Conservation (phyloP, 2,329 filamentous ascomycete genomes). For the Polytolypa hystricis region DNA sequence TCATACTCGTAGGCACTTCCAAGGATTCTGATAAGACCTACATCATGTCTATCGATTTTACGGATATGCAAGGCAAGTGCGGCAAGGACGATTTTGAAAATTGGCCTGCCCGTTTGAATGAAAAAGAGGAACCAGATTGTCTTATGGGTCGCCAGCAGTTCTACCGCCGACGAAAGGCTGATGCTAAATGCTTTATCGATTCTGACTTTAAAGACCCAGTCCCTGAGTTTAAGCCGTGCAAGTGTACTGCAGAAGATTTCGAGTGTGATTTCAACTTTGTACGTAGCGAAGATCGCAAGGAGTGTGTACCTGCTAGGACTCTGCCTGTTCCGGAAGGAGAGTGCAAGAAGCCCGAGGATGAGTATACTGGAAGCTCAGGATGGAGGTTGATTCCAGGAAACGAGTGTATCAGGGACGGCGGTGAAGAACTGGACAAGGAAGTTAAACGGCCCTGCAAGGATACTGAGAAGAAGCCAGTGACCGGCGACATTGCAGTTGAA, state of each 20-base stretch:
- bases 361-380: conserved; percentile 75
- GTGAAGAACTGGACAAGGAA: conserved; percentile 56
- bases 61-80: conserved; percentile 72
- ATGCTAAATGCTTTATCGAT: conserved; percentile 80
- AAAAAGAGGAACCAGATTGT: conserved; percentile 71
- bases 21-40: conserved; percentile 44
- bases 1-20: conserved; percentile 59
- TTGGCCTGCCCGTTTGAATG: conserved; percentile 75
- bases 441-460: conserved; percentile 69
- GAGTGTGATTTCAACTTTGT: conserved; percentile 94
- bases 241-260: conserved; percentile 75
- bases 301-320: conserved; percentile 55
- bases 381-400: conserved; percentile 87
- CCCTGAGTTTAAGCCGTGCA: conserved; percentile 61
- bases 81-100: conserved; percentile 65
- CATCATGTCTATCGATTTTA: conserved; percentile 73
- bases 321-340: conserved; percentile 57
- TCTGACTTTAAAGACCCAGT: conserved; percentile 70
- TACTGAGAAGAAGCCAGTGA: conserved; percentile 40
- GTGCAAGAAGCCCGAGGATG: conserved; percentile 62
- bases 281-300: conserved; percentile 51
- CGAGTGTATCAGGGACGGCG: conserved; percentile 52
- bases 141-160: conserved; percentile 94
- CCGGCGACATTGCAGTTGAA: conserved; percentile 54
- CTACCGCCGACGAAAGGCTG: conserved; percentile 73